Conservation (phyloP, 2,329 filamentous ascomycete genomes). For the Trichoderma afroharzianum region DNA sequence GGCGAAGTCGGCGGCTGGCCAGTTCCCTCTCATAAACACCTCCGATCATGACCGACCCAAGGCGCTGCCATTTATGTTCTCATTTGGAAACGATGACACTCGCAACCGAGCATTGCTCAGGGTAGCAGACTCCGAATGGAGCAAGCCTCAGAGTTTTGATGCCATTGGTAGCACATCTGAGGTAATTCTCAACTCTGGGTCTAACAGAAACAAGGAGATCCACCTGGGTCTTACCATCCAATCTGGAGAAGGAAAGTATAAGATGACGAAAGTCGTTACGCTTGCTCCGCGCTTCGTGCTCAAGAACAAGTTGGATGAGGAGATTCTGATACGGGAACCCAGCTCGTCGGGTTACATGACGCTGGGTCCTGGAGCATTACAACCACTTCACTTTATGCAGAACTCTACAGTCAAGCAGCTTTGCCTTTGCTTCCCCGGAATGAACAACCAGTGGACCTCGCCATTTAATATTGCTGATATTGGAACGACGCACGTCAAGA, state of each 20-base stretch:
- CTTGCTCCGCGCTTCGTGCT: slow-evolving; percentile 89
- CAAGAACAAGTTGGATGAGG: slow-evolving; percentile 87
- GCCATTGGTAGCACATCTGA: slow-evolving; percentile 92
- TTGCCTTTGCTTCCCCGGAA: slow-evolving; percentile 85
- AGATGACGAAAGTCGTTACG: slow-evolving; percentile 92
- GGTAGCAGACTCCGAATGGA: slow-evolving; percentile 89
- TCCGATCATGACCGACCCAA: slow-evolving; percentile 59
- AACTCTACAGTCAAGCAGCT: slow-evolving; percentile 81
- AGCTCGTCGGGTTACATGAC: slow-evolving; percentile 83
- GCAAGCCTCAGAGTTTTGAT: slow-evolving; percentile 96
- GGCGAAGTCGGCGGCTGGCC: slow-evolving; percentile 77
- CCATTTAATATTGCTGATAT: slow-evolving; percentile 97
- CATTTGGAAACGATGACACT: slow-evolving; percentile 81
- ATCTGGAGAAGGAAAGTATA: slow-evolving; percentile 95
- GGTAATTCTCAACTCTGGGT: slow-evolving; percentile 78
- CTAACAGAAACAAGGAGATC: slow-evolving; percentile 73
- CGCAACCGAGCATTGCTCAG: slow-evolving; percentile 87
- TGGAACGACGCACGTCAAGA: slow-evolving; percentile 87
- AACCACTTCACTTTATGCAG: slow-evolving; percentile 86
- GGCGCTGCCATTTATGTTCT: slow-evolving; percentile 92
- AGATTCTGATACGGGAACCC: slow-evolving; percentile 85
- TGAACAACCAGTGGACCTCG: slow-evolving; percentile 96
- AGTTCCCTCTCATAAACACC: slow-evolving; percentile 56
- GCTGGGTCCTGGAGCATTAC: slow-evolving; percentile 71
- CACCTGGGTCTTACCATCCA: slow-evolving; percentile 86